phyloP scores from a whole-genome alignment of 148 eudicot species.

The Amaranthus palmeri region DNA sequence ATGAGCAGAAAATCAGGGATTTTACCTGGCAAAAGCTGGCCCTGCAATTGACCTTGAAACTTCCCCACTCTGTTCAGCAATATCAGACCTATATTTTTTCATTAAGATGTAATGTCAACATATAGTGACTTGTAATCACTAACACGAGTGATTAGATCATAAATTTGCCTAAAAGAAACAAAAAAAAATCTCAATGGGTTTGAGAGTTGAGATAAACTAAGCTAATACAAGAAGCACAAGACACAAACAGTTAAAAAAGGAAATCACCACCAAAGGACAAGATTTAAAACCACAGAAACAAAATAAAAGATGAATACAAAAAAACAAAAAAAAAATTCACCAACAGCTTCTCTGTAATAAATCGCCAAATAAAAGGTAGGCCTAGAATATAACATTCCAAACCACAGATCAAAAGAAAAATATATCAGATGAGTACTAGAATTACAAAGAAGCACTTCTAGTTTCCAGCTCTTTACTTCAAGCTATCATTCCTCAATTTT shows the following conservation, averaged over 20 bases:
- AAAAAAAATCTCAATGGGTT: neutral
- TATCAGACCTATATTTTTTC: conserved; percentile 46
- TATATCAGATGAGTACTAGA: neutral
- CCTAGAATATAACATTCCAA: neutral
- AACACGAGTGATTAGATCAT: neutral
- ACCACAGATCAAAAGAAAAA: neutral
- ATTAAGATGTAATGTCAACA: neutral
- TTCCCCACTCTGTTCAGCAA: conserved; percentile 97
- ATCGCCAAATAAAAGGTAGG: neutral
- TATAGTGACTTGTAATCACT: neutral
- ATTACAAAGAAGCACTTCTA: neutral
- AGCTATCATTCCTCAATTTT: neutral
- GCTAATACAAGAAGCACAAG: neutral
- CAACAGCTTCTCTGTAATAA: neutral
- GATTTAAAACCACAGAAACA: neutral
- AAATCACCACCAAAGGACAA: neutral
- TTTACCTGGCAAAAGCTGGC: conserved; percentile 71
- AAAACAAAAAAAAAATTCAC: neutral
- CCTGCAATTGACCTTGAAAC: conserved; percentile 53
- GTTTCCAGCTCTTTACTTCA: no score
- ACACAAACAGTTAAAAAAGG: neutral
- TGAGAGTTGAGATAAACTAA: neutral
- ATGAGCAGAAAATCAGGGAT: neutral
- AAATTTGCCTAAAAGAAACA: neutral
- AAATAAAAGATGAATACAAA: neutral